Percentiles rank a stretch among this genome's conserved stretches.
Conservation (phyloP, 2,329 filamentous ascomycete species). For the Pochonia chlamydosporia region DNA sequence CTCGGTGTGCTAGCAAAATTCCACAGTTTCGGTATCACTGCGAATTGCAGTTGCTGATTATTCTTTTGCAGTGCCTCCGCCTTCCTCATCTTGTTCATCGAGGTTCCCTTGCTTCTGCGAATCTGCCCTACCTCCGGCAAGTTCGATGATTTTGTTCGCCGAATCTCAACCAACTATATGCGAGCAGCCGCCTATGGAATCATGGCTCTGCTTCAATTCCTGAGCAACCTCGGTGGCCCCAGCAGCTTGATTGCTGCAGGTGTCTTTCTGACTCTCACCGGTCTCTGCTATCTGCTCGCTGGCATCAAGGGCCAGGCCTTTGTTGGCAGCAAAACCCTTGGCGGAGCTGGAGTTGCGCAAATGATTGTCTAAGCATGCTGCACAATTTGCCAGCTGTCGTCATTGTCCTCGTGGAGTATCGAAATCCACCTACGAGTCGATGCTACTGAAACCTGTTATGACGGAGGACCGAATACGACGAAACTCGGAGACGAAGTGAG, state of each 20-base stretch:
- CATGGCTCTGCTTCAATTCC: constrained; percentile 80
- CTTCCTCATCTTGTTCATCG: constrained; percentile 74
- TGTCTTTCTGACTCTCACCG: constrained; percentile 71
- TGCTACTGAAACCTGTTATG: too few species aligned
- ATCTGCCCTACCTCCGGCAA: constrained; percentile 91
- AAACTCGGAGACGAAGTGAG: not conserved
- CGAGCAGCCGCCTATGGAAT: constrained; percentile 78
- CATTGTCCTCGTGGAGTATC: too few species aligned
- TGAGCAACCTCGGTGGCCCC: constrained; percentile 60
- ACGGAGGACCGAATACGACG: not conserved
- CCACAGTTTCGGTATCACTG: not conserved
- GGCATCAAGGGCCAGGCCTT: constrained; percentile 80
- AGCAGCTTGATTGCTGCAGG: constrained; percentile 83
- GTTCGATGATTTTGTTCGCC: constrained; percentile 86
- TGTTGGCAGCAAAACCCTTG: constrained; percentile 90
- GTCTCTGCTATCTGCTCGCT: constrained; percentile 73
- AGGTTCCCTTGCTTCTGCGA: constrained; percentile 89
- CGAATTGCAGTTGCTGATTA: not conserved
- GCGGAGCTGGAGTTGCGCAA: constrained; percentile 87
- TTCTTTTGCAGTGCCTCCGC: constrained; percentile 51
- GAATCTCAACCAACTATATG: constrained; percentile 94
- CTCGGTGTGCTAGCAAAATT: not conserved
- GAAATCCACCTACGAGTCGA: not conserved
- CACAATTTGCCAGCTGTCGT: not conserved
- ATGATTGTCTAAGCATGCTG: constrained; percentile 74